Base-by-base conservation (phyloP, 495 filamentous ascomycete genomes). In the Penicillium odoratum region DNA sequence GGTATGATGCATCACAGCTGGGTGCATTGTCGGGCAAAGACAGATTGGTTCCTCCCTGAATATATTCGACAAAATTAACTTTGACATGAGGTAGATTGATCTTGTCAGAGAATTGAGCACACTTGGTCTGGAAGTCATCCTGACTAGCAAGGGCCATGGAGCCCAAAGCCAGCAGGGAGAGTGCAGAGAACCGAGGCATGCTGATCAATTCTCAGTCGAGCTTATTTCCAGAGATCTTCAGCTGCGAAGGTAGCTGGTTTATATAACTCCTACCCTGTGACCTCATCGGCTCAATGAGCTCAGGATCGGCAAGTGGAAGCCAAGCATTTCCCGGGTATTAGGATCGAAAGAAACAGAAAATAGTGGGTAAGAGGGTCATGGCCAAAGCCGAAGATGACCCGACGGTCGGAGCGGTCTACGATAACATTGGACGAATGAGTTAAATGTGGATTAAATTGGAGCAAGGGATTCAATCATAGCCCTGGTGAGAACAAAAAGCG, bases 31-130 rank as follows among this genome's bases (percentile, higher is more conserved):
- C 77, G 10, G 76, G 65, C 50, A 84, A 59, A 6, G 72, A 68
- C 21, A 85, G 61, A 31, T 77, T 83, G 5, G 81, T 81, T 9
- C 77, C 78, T 7, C 69, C 76, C 4, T 73, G 56, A 2, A 85
- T 65, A 60, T 75, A 81, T 7, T 73, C 65, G 16, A 65, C 69
- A 16, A 78, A 69, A 29, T 73, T 74, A 25, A 75, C 71, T 13
- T 62, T 65, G 28, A 73, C 73, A 63, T 76, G 62, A 3, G 70
- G 71, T 0, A 76, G 42, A 40, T 73, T n/a, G 26, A 77, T 73
- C 44, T 65, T 58, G 47, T 66, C 46, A n/a, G 51, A 67, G 30
- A 77, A 77, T 9, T 60, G 55, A 13, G 56, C 26, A 54, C 74
- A 77, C 47, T 69, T 64, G 13, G 60, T 47, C 18, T 70, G 55